These are phyloP conservation scores for Alternaria sp. DNA, from an alignment of 2,329 filamentous ascomycete species.

Conservation along the genomic window DNA sequence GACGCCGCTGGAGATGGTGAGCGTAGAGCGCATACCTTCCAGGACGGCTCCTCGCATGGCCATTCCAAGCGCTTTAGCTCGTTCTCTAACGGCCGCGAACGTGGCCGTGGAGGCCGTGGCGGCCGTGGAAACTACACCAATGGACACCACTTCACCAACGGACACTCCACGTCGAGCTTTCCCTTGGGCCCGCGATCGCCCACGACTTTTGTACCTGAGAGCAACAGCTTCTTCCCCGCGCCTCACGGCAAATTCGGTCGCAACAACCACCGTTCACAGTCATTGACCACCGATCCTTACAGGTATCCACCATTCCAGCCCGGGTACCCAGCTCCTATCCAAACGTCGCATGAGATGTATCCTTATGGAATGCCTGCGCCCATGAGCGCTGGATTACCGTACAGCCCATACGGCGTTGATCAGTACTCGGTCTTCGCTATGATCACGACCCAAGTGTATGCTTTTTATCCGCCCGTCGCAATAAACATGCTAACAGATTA, in stretches of 20 bases:
- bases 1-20: conserved; percentile 43
- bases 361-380: conserved; percentile 62
- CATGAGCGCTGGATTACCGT: conserved; percentile 63
- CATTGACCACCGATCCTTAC: conserved; percentile 64
- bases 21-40: conserved; percentile 33
- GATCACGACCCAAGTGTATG: conserved; percentile 66
- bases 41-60: conserved; percentile 35
- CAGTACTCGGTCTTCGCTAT: conserved; percentile 62
- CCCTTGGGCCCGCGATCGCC: conserved; percentile 45
- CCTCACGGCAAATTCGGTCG: conserved; percentile 54
- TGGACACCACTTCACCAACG: conserved; percentile 49
- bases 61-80: conserved; percentile 44
- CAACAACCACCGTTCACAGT: conserved; percentile 64
- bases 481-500: conserved; percentile 41
- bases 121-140: conserved; percentile 50
- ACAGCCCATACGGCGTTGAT: conserved; percentile 62
- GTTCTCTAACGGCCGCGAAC: conserved; percentile 50
- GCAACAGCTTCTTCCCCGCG: conserved; percentile 40
- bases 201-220: conserved; percentile 45
- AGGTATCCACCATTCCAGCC: conserved; percentile 44
- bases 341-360: conserved; percentile 60
- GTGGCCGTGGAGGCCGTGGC: conserved; percentile 57
- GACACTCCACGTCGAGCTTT: conserved; percentile 45
- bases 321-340: conserved; percentile 51
- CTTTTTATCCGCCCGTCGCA: background rate